Evolutionary conservation across 2,329 filamentous ascomycete species (phyloP).

Genomic region (Penicillium sp.): DNA sequence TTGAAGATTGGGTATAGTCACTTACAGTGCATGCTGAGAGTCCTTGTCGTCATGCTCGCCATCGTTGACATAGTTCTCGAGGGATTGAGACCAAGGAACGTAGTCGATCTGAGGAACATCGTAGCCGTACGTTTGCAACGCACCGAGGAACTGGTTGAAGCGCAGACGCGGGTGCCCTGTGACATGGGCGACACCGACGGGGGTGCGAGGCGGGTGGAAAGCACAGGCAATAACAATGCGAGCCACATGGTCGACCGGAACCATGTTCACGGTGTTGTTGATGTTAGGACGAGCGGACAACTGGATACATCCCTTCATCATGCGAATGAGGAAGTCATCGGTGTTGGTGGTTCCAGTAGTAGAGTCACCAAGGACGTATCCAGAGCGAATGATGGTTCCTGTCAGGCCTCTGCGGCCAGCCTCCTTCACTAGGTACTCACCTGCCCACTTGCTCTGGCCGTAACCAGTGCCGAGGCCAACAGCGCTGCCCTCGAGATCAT

Average conservation of each 20-base stretch:
- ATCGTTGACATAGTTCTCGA: constrained; percentile 63
- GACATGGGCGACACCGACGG: constrained; percentile 65
- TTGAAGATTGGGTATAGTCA: constrained; percentile 1
- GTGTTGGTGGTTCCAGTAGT: constrained; percentile 64
- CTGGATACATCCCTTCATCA: constrained; percentile 84
- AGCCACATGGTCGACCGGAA: constrained; percentile 79
- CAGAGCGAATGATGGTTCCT: constrained; percentile 72
- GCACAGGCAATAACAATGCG: constrained; percentile 71
- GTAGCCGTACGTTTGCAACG: constrained; percentile 69
- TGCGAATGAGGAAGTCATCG: constrained; percentile 84
- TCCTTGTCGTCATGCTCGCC: constrained; percentile 54
- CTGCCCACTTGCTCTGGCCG: constrained; percentile 85
- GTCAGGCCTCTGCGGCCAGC: constrained; percentile 71
- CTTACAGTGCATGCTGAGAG: constrained; percentile 59
- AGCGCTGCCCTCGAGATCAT: constrained; percentile 71
- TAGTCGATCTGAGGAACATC: constrained; percentile 62
- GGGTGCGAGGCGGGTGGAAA: constrained; percentile 56
- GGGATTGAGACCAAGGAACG: constrained; percentile 59
- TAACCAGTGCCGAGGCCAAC: constrained; percentile 79
- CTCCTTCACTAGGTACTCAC: constrained; percentile 66
- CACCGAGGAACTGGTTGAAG: constrained; percentile 70
- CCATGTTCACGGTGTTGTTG: constrained; percentile 79
- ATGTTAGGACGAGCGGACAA: constrained; percentile 68
- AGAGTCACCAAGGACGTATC: constrained; percentile 75
- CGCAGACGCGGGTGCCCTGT: constrained; percentile 72